These are phyloP conservation scores for Panicum miliaceum DNA, from an alignment of 176 grass and related monocot species.

Conservation along the genomic window DNA sequence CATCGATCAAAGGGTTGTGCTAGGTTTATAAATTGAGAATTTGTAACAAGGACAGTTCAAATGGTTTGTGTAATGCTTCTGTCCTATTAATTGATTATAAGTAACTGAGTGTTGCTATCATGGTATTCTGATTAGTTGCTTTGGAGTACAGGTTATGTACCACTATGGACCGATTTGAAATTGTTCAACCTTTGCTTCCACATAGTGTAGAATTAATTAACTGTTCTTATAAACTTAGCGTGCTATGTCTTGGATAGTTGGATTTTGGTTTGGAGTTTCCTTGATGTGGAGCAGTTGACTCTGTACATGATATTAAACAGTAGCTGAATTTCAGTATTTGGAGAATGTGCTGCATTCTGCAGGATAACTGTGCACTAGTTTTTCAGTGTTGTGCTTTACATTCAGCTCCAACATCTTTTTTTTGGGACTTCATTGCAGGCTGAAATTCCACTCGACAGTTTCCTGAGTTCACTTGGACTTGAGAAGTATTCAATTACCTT, in stretches of 20 bases:
- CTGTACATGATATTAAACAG: neutral
- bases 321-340: constrained; percentile 18
- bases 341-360: neutral
- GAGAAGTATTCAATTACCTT: constrained; percentile 91
- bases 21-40: constrained; percentile 18
- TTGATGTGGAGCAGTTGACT: neutral
- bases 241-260: neutral
- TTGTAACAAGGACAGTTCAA: neutral
- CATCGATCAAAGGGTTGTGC: neutral
- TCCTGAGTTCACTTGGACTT: constrained; percentile 86
- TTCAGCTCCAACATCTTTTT: constrained; percentile 36
- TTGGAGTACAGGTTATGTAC: neutral
- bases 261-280: neutral
- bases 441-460: constrained; percentile 76
- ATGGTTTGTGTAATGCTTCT: neutral
- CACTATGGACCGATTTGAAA: neutral
- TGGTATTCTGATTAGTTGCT: constrained; percentile 1
- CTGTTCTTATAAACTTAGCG: neutral
- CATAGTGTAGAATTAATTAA: constrained; percentile 14
- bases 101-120: constrained; percentile 2
- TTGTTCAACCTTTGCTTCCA: neutral
- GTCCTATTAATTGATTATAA: neutral
- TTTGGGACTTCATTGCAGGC: constrained; percentile 49
- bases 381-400: neutral
- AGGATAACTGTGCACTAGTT: neutral